Conservation (phyloP, 176 grass and related monocot genomes). For the Rhynchospora breviuscula region DNA sequence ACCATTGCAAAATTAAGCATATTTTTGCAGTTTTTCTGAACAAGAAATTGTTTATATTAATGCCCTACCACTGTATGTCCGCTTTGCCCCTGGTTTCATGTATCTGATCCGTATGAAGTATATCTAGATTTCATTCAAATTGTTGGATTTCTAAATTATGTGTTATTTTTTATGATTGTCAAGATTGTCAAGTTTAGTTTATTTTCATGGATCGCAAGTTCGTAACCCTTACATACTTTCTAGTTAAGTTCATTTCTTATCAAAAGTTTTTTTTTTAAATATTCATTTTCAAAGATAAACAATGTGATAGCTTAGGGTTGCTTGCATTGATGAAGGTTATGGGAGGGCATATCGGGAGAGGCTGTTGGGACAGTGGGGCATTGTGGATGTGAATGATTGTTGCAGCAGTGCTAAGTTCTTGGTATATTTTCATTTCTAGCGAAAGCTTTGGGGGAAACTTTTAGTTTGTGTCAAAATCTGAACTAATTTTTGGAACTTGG, state of each 20-base stretch:
- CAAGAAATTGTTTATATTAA: too few relatives aligned
- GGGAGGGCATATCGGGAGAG: slow-evolving; percentile 90
- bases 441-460: background rate
- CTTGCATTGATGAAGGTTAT: slow-evolving; percentile 57
- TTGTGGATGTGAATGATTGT: slow-evolving; percentile 89
- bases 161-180: too few relatives aligned
- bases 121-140: too few relatives aligned
- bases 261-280: background rate
- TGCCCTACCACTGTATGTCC: too few relatives aligned
- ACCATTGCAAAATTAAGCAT: too few relatives aligned
- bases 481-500: slow-evolving; percentile 7
- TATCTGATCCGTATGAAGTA: too few relatives aligned
- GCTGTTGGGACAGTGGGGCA: slow-evolving; percentile 67
- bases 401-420: slow-evolving; percentile 79
- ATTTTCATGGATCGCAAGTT: too few relatives aligned
- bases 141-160: too few relatives aligned
- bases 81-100: too few relatives aligned
- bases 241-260: background rate
- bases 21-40: too few relatives aligned
- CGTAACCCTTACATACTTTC: background rate
- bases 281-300: background rate
- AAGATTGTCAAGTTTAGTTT: too few relatives aligned
- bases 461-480: slow-evolving; percentile 2
- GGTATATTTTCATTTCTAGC: slow-evolving; percentile 33
- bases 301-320: background rate